Conservation (phyloP, 2,329 filamentous ascomycete species). For the Teratosphaeria pseudoeucalypti region DNA sequence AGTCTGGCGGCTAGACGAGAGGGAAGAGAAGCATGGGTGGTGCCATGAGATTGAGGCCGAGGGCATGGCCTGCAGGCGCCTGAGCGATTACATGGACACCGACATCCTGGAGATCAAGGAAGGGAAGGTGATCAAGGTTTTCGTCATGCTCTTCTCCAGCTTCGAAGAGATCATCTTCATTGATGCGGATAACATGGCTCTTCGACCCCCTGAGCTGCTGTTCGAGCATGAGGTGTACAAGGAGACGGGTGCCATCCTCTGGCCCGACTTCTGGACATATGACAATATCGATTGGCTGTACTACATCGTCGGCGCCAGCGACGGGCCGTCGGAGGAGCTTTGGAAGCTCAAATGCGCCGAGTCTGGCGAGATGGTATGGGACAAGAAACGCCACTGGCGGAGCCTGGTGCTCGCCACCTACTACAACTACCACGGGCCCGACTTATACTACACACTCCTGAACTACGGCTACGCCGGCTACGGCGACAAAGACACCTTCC, state of each 20-base stretch:
- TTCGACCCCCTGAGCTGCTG: constrained; percentile 32
- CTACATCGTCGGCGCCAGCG: constrained; percentile 25
- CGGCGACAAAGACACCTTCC: constrained; percentile 44
- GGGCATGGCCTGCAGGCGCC: constrained; percentile 34
- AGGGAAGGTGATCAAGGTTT: constrained; percentile 23
- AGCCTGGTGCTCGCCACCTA: constrained; percentile 39
- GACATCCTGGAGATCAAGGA: constrained; percentile 4
- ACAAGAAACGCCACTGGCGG: constrained; percentile 32
- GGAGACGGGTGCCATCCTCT: constrained; percentile 33
- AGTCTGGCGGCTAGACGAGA: constrained; percentile 33
- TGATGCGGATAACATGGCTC: constrained; percentile 38
- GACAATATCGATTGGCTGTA: constrained; percentile 31
- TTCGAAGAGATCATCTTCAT: constrained; percentile 41
- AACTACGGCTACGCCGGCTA: constrained; percentile 39
- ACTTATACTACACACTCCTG: constrained; percentile 36
- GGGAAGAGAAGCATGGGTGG: constrained; percentile 33
- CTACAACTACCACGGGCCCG: constrained; percentile 40
- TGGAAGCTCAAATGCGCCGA: constrained; percentile 30
- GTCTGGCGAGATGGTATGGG: constrained; percentile 36
- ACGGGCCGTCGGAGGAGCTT: constrained; percentile 14
- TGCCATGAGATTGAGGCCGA: constrained; percentile 35
- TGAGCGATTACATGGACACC: constrained; percentile 31
- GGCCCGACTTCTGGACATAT: constrained; percentile 39
- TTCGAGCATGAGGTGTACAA: constrained; percentile 34
- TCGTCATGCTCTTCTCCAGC: constrained; percentile 40